Evolutionary conservation across 2,329 filamentous ascomycete genomes (phyloP).

Genomic region (Aureobasidium vineae): DNA sequence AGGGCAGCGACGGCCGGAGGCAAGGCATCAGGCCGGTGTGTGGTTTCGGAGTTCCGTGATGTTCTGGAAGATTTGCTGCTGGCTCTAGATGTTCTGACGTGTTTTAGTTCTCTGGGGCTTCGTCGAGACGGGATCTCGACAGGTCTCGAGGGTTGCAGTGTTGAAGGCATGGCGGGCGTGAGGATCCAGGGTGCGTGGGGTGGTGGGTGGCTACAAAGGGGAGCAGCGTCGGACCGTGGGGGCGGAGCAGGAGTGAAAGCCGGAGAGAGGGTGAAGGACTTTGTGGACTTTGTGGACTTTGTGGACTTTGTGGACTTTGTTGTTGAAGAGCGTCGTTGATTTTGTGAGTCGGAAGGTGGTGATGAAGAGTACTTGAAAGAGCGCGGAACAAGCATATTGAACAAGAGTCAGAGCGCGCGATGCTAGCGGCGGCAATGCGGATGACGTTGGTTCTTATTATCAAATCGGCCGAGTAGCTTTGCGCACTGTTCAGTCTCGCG

Average conservation of each 20-base stretch:
- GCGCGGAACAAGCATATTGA: constrained; percentile 48
- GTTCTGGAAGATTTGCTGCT: constrained; percentile 34
- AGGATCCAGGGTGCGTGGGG: constrained; percentile 14
- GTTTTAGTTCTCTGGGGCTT: constrained; percentile 35
- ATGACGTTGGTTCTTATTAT: constrained; percentile 26
- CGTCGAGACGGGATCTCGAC: constrained; percentile 42
- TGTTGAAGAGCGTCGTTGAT: constrained; percentile 16
- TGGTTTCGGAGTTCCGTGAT: constrained; percentile 30
- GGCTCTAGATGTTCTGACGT: constrained; percentile 37
- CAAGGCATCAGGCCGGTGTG: constrained; percentile 47
- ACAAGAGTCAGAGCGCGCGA: constrained; percentile 12
- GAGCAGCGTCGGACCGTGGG: background rate
- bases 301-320: constrained; percentile 3
- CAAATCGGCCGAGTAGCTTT: constrained; percentile 20
- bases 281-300: constrained; percentile 11
- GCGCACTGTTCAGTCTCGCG: constrained; percentile 16
- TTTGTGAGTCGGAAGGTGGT: constrained; percentile 28
- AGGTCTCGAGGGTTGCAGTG: constrained; percentile 40
- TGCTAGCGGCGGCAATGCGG: constrained; percentile 25
- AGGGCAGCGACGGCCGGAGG: constrained; percentile 58
- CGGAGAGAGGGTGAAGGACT: background rate
- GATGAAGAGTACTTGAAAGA: constrained; percentile 46
- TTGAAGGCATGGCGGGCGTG: constrained; percentile 15
- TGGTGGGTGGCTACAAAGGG: constrained; percentile 3
- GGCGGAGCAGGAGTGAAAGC: background rate